Conservation (phyloP, 2,329 filamentous ascomycete genomes). For the Alternaria alternata region DNA sequence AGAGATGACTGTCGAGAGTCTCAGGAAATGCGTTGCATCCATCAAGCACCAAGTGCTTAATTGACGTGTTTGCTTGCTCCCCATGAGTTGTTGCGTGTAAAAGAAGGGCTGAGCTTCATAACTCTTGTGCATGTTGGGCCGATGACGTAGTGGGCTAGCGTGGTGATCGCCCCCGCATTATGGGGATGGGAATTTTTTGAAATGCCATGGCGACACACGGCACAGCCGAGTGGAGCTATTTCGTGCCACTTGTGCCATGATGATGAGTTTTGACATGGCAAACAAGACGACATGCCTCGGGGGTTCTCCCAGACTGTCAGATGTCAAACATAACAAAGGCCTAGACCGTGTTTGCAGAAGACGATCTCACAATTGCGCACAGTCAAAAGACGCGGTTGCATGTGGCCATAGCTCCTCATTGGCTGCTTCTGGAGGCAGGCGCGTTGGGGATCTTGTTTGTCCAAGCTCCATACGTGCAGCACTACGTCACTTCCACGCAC, state of each 20-base stretch:
- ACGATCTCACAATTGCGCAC: constrained; percentile 32
- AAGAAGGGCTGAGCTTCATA: constrained; percentile 15
- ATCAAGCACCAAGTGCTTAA: not conserved
- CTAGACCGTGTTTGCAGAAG: constrained; percentile 21
- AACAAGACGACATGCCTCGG: constrained; percentile 2
- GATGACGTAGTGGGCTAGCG: constrained; percentile 24
- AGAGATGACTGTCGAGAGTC: not conserved
- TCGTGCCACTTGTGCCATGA: not conserved
- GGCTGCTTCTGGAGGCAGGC: constrained; percentile 29
- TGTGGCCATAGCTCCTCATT: constrained; percentile 29
- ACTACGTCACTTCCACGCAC: constrained; percentile 42
- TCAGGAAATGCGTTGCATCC: not conserved
- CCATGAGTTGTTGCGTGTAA: not conserved
- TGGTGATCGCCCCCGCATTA: constrained; percentile 10
- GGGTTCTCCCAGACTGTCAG: constrained; percentile 1
- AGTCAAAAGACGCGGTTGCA: constrained; percentile 24
- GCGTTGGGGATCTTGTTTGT: constrained; percentile 31
- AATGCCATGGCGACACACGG: constrained; percentile 35
- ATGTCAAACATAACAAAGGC: constrained; percentile 2
- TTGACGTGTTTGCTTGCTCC: not conserved
- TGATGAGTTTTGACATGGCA: not conserved
- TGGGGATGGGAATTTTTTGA: constrained; percentile 36
- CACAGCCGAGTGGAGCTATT: not conserved
- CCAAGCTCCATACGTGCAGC: constrained; percentile 30
- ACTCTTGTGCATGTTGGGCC: constrained; percentile 24